These are phyloP conservation scores for Cercospora zeae-maydis DNA, from an alignment of 2,329 filamentous ascomycete species.

Conservation along the genomic window DNA sequence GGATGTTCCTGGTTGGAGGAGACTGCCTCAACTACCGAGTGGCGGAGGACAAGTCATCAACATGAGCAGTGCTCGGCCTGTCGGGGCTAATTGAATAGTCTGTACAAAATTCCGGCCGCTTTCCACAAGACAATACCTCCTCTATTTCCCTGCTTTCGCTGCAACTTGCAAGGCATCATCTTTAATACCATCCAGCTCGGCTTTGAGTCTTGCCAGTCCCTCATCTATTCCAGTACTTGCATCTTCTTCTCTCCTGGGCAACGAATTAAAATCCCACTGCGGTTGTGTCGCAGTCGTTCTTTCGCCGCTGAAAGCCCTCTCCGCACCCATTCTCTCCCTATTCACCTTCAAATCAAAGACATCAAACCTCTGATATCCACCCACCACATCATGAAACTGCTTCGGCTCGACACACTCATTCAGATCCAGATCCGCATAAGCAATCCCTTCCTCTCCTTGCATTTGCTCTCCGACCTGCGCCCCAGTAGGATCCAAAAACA, in stretches of 20 bases:
- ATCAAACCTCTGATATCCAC: conserved; percentile 55
- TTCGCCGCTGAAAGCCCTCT: conserved; percentile 6
- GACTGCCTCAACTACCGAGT: conserved; percentile 30
- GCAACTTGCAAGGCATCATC: conserved; percentile 5
- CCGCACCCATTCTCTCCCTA: conserved; percentile 36
- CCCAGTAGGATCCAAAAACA: conserved; percentile 53
- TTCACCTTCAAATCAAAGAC: conserved; percentile 53
- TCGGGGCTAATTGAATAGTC: conserved; percentile 25
- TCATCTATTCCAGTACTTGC: conserved; percentile 1
- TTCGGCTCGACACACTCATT: conserved; percentile 53
- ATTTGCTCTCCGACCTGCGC: conserved; percentile 39
- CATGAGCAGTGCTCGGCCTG: conserved; percentile 53
- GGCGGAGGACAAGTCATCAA: conserved; percentile 55
- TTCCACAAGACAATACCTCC: background rate
- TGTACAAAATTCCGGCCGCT: background rate
- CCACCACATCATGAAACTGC: conserved; percentile 56
- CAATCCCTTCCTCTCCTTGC: conserved; percentile 47
- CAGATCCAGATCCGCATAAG: conserved; percentile 53
- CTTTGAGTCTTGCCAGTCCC: background rate
- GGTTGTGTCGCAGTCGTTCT: background rate
- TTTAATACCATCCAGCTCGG: conserved; percentile 9
- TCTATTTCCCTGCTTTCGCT: background rate
- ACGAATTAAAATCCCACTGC: background rate
- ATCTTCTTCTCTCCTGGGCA: background rate
- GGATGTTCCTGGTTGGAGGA: conserved; percentile 73